Conservation (phyloP, 2,329 filamentous ascomycete genomes). For the Fusarium tupiense region DNA sequence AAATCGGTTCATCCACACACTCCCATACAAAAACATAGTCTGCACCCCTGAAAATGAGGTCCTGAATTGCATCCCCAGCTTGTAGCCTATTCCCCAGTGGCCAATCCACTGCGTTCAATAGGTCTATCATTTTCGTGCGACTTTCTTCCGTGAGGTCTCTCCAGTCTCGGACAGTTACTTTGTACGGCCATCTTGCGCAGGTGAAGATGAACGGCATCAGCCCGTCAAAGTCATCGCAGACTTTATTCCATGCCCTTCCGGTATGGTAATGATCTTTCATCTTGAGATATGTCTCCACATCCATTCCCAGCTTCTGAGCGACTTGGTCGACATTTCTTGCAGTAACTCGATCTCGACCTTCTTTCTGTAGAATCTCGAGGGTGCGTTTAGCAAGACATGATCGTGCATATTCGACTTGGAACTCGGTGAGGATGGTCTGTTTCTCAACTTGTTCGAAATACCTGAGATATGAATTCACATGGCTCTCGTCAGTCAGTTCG, state of each 20-base stretch:
- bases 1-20: too few relatives aligned
- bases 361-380: not conserved
- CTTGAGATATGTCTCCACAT: accelerated
- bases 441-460: too few relatives aligned
- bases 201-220: not conserved
- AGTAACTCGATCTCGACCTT: not conserved
- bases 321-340: accelerated
- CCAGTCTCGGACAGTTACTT: not conserved
- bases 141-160: not conserved
- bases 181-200: not conserved
- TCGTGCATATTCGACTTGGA: not conserved
- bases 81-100: too few relatives aligned
- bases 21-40: too few relatives aligned
- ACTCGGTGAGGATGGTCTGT: not conserved
- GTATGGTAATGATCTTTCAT: not conserved
- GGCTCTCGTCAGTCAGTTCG: too few relatives aligned
- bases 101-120: not conserved
- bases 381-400: not conserved
- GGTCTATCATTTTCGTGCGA: not conserved
- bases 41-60: too few relatives aligned
- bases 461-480: too few relatives aligned
- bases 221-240: not conserved
- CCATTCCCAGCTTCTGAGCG: accelerated
- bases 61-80: too few relatives aligned
- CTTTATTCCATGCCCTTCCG: accelerated